Percentiles rank a stretch among this genome's conserved stretches.
phyloP scores from a whole-genome alignment of 148 eudicot genomes.

The Persicaria tinctoria region DNA sequence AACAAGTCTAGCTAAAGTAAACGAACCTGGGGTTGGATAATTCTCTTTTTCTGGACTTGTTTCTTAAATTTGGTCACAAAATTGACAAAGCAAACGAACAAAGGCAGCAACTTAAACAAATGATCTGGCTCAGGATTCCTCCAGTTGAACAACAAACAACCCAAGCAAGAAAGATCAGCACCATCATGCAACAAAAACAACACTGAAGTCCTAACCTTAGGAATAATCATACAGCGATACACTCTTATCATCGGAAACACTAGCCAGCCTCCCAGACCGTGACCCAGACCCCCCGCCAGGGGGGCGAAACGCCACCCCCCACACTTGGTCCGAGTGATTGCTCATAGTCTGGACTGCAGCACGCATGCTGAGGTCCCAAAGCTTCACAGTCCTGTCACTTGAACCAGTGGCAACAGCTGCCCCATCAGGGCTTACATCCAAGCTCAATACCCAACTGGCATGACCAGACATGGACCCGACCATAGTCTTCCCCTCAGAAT shows the following conservation, averaged over 20 bases:
- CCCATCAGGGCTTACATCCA: slow-evolving; percentile 86
- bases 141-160: not conserved
- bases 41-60: not conserved
- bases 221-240: slow-evolving; percentile 74
- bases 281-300: slow-evolving; percentile 47
- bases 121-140: not conserved
- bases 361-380: slow-evolving; percentile 91
- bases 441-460: slow-evolving; percentile 81
- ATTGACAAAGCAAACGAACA: not conserved
- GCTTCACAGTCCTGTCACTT: slow-evolving; percentile 74
- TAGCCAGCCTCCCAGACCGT: slow-evolving; percentile 64
- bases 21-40: not conserved
- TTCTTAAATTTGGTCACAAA: not conserved
- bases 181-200: not conserved
- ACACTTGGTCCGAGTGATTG: slow-evolving; percentile 79
- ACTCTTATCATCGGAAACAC: slow-evolving; percentile 90
- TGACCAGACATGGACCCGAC: slow-evolving; percentile 82
- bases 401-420: slow-evolving; percentile 82
- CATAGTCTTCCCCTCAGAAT: slow-evolving; percentile 72
- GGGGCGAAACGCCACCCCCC: slow-evolving; percentile 88
- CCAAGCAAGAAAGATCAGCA: not conserved
- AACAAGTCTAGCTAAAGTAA: not conserved
- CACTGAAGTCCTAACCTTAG: slow-evolving; percentile 15
- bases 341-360: slow-evolving; percentile 76
- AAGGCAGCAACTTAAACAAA: not conserved